These are phyloP conservation scores for Pichia californica DNA, from an alignment of 805 yeast species.

Conservation along the genomic window DNA sequence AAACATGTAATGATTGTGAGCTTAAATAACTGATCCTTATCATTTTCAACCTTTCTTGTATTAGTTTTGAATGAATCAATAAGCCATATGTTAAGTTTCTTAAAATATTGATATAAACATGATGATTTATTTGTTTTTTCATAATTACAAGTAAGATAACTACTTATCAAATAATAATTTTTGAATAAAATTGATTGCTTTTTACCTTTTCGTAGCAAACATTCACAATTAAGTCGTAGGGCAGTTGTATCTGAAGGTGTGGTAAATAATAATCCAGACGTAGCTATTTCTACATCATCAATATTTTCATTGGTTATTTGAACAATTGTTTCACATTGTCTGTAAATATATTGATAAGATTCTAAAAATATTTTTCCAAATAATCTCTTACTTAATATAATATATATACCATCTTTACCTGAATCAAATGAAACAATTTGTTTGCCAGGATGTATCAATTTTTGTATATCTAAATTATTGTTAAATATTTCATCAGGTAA, in stretches of 20 bases:
- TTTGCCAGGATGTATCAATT: no score
- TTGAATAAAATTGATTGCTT: neutral
- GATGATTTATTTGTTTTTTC: conserved; percentile 31
- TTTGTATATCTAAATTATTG: neutral
- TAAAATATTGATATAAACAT: conserved; percentile 26
- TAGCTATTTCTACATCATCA: conserved; percentile 9
- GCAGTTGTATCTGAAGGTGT: conserved; percentile 27
- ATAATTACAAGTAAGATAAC: conserved; percentile 20
- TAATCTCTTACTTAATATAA: conserved; percentile 10
- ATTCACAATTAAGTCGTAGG: conserved; percentile 10
- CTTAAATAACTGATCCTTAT: neutral
- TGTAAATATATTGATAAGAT: conserved; percentile 12
- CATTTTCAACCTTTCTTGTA: neutral
- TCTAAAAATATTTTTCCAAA: conserved; percentile 17
- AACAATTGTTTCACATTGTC: neutral
- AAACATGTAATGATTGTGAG: conserved; percentile 18
- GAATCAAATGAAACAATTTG: no score
- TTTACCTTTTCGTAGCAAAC: neutral
- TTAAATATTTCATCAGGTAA: conserved; percentile 6
- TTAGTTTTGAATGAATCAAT: neutral
- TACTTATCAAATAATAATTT: conserved; percentile 2
- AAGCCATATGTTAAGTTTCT: conserved; percentile 9
- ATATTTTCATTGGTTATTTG: neutral
- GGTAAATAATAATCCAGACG: conserved; percentile 22
- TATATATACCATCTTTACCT: no score